Evolutionary conservation across 169 alveolate species (phyloP).

Genomic region (Amoebophrya sp.): DNA sequence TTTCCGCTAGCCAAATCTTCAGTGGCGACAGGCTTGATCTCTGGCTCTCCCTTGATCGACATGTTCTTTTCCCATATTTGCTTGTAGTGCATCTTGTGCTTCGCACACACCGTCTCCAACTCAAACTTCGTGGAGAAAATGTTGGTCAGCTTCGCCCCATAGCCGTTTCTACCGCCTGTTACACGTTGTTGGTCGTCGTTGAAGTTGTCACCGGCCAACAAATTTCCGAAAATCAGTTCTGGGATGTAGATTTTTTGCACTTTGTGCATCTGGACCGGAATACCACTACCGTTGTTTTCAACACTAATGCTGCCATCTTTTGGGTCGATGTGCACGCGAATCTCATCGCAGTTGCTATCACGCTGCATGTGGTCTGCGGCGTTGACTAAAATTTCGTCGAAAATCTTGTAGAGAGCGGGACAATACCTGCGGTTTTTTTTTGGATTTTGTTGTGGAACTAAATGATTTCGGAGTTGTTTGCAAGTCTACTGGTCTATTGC

Average conservation of each 20-base stretch:
- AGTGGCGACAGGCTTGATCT: not conserved
- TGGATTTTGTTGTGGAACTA: not conserved
- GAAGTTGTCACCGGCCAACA: conserved; percentile 95
- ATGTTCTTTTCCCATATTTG: conserved; percentile 2
- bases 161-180: conserved; percentile 99
- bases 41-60: not conserved
- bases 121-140: conserved; percentile 88
- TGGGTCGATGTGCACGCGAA: conserved; percentile 64
- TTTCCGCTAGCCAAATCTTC: not conserved
- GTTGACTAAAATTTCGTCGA: conserved; percentile 93
- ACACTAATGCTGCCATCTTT: conserved; percentile 64
- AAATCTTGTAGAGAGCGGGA: conserved; percentile 98
- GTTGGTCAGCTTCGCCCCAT: conserved; percentile 98
- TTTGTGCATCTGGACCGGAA: conserved; percentile 70
- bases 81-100: not conserved
- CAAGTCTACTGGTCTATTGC: not conserved
- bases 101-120: conserved; percentile 64
- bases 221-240: conserved; percentile 93
- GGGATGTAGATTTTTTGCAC: conserved; percentile 95
- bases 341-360: not conserved
- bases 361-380: conserved; percentile 86
- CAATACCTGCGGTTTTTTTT: not conserved
- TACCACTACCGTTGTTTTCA: conserved; percentile 81
- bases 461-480: not conserved
- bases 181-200: conserved; percentile 95